Base-by-base conservation (phyloP, 2,329 filamentous ascomycete genomes). In the Pseudopyrenochaeta lycopersici region DNA sequence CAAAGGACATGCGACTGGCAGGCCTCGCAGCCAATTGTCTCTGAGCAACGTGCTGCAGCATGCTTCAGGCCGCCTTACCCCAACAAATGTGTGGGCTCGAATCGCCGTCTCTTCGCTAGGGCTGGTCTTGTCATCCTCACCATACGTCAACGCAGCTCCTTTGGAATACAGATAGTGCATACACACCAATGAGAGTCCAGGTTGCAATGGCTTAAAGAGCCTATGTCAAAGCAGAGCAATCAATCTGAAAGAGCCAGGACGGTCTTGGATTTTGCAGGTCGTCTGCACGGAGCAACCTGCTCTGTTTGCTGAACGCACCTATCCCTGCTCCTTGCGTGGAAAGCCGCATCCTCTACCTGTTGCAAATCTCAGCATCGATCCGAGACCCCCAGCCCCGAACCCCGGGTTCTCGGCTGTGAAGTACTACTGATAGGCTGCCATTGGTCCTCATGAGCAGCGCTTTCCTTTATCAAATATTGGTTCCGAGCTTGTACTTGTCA, bases 221-320 rank as follows among this genome's bases (percentile, higher is more conserved):
- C 23, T 9, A 27, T 27, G 23, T 9, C 23, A 4, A 4, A 27
- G 9, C 23, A 27, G 23, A 27, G 23, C n/a, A 27, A 27, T 27
- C 9, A 4, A 9, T 9, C 23, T n/a, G 35, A 43, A 55, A 54
- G 54, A 57, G 56, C 46, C 44, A 45, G 46, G 46, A 30, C 12
- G 44, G 14, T 20, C 44, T 53, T 46, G 18, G 40, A 44, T 44
- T 39, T 53, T 39, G 49, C 57, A 49, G 54, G 30, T 52, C 54
- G 58, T 54, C n/a, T 62, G 52, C 52, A 45, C 45, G 31, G 33
- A 39, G 36, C 35, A 44, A n/a, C 52, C 51, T 52, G 47, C 50
- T 52, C 39, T 47, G 50, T 52, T 52, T 41, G 53, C 47, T 51
- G 58, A 57, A 55, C 51, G 32, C 54, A 36, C 42, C 38, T 9